phyloP scores from a whole-genome alignment of 495 filamentous ascomycete genomes.

The Podospora sp. region DNA sequence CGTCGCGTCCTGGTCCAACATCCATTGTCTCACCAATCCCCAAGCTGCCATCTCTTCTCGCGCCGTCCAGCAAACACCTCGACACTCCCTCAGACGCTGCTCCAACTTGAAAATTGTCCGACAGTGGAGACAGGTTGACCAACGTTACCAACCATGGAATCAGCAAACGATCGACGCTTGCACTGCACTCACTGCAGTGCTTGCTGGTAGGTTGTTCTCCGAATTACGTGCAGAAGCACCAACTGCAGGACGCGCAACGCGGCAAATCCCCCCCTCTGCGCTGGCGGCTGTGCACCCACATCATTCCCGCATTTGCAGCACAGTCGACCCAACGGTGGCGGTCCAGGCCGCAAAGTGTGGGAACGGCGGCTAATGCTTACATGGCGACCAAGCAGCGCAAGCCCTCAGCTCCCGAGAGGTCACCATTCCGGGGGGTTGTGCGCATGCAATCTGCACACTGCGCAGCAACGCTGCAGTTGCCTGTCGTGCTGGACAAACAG shows the following conservation, averaged over 20 bases:
- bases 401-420: constrained; percentile 1
- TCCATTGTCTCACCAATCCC: neutral
- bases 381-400: constrained; percentile 2
- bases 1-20: no score
- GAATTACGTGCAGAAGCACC: neutral
- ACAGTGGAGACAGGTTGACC: no score
- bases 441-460: constrained; percentile 12
- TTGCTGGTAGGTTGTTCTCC: neutral
- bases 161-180: neutral
- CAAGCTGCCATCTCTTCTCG: neutral
- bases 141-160: neutral
- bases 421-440: constrained; percentile 5
- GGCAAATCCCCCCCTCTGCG: neutral
- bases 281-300: constrained; percentile 6
- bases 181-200: neutral
- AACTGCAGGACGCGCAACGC: neutral
- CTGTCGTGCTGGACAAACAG: constrained; percentile 1
- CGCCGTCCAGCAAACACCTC: no score
- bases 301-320: neutral
- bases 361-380: constrained; percentile 12
- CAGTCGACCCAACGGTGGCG: neutral
- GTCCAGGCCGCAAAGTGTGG: constrained; percentile 3
- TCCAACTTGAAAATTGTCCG: no score
- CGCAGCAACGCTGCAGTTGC: constrained; percentile 1
- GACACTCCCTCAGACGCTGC: no score